phyloP scores from a whole-genome alignment of 75 land plant genomes.

The Picea glauca region DNA sequence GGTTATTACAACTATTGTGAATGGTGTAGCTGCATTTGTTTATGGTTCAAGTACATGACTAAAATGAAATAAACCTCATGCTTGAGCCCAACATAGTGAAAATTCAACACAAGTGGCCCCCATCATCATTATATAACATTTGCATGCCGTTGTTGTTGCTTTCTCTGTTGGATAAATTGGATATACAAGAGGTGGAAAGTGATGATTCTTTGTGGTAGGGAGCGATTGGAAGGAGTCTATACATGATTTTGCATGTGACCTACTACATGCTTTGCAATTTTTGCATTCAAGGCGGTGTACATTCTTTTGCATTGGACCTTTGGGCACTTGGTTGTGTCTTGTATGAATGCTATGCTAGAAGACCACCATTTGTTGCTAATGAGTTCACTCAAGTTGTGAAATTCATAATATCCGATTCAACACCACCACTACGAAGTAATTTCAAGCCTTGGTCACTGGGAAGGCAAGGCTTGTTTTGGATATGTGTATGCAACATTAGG shows the following conservation, averaged over 20 bases:
- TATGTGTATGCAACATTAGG: too few species aligned
- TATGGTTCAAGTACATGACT: too few species aligned
- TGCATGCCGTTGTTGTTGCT: too few species aligned
- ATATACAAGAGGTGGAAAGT: background rate
- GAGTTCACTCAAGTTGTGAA: conserved; percentile 90
- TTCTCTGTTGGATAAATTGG: background rate
- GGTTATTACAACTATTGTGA: too few species aligned
- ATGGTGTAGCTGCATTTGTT: too few species aligned
- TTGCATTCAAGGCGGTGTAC: conserved; percentile 72
- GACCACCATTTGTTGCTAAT: conserved; percentile 88
- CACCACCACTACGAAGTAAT: conserved; percentile 59
- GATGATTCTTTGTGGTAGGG: background rate
- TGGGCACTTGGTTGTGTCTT: conserved; percentile 99
- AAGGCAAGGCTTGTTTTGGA: too few species aligned
- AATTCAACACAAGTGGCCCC: too few species aligned
- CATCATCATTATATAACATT: background rate
- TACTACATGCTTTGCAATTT: conserved; percentile 89
- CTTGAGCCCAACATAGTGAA: too few species aligned
- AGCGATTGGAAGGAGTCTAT: conserved; percentile 31
- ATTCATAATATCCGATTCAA: conserved; percentile 79
- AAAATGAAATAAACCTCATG: too few species aligned
- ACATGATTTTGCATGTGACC: conserved; percentile 77
- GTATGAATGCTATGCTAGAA: conserved; percentile 93
- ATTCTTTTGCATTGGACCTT: conserved; percentile 95
- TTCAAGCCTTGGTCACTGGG: too few species aligned